Base-by-base conservation (phyloP, 805 yeast species). In the Yarrowia sp. region DNA sequence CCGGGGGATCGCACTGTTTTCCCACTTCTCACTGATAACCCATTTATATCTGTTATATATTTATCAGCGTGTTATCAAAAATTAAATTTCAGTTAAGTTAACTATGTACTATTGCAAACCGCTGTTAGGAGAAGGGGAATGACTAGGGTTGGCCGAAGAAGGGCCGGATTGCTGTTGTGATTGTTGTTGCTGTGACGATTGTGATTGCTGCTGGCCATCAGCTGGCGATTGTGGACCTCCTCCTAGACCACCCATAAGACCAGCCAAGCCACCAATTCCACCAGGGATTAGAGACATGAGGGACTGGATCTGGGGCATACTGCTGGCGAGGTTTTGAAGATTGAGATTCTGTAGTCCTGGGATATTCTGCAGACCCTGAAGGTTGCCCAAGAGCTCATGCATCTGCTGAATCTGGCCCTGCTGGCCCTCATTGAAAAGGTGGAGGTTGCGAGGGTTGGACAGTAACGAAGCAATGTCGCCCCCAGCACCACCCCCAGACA, bases 251-350 rank as follows among this genome's bases (percentile, higher is more conserved):
- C 61, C 61, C 61, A 54, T 54, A 2, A 54, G 46, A 3, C 61
- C 61, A n/a, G 61, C 61, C 46, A 54, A 32, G 8, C 61, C 61
- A 14, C 63, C 63, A 14, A 58, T 41, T 14, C 63, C 63, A 11
- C 63, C 63, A 21, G 63, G 63, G 30, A 58, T 58, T 36, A 58
- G 33, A 21, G 63, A 58, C 63, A 58, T 58, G 7, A 58, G 40
- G 9, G 63, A 58, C 36, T 54, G 61, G 22, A 54, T 54, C 30
- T 54, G 61, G 26, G 61, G 61, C 61, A 54, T 54, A 9, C 61
- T 54, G 30, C 61, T 54, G 4, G 61, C 61, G 12, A 54, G 61
- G 21, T 54, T 54, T 16, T 54, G 61, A 4, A 54, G 33, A 38
- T 54, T 54, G 35, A 54, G 24, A 6, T 54, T 38, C n/a, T 54